Evolutionary conservation across 352 stramenopile genomes (phyloP).

Genomic region (Globisporangium acanthophoron): DNA sequence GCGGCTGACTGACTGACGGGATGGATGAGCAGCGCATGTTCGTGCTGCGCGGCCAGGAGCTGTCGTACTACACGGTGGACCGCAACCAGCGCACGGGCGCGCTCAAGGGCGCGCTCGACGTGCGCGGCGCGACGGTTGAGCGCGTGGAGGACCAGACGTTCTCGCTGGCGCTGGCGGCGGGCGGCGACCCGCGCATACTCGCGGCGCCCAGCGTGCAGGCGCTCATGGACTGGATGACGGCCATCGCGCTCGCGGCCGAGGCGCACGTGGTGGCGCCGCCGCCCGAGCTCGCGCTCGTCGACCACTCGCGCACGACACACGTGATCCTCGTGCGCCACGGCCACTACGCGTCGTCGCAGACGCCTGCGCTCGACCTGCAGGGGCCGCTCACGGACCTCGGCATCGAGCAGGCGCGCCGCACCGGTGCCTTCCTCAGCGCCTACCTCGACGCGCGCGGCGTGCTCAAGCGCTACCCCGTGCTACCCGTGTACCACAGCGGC

Average conservation of each 20-base stretch:
- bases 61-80: conserved; percentile 66
- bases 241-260: conserved; percentile 42
- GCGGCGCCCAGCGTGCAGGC: conserved; percentile 43
- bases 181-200: conserved; percentile 29
- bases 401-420: conserved; percentile 36
- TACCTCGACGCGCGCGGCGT: conserved; percentile 43
- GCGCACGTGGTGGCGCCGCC: conserved; percentile 35
- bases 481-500: conserved; percentile 57
- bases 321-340: conserved; percentile 65
- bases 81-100: conserved; percentile 36
- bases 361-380: conserved; percentile 40
- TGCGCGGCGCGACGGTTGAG: conserved; percentile 38
- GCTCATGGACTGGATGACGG: conserved; percentile 75
- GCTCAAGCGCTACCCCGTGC: conserved; percentile 49
- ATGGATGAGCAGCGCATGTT: conserved; percentile 49
- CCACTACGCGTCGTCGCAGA: conserved; percentile 50
- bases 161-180: conserved; percentile 20
- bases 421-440: conserved; percentile 41
- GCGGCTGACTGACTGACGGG: background rate
- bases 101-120: conserved; percentile 57
- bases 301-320: conserved; percentile 65
- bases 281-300: conserved; percentile 40
- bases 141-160: conserved; percentile 39
- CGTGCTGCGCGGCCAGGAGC: conserved; percentile 56
- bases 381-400: conserved; percentile 53